Evolutionary conservation across 352 stramenopile genomes (phyloP).

Genomic region (Pythium dissimile): DNA sequence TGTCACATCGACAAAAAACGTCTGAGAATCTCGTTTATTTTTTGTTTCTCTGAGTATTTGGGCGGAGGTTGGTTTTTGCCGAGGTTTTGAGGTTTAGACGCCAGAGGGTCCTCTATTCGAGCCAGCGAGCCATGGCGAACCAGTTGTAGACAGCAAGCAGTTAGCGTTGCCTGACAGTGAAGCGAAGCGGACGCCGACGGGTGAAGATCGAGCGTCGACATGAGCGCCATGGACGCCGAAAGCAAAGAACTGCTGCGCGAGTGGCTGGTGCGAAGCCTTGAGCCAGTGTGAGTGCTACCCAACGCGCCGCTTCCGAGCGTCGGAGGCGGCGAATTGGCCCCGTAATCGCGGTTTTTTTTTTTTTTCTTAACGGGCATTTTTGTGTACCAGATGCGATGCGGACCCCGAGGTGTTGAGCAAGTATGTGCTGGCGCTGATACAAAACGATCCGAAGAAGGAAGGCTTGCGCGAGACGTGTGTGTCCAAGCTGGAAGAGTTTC

Average conservation of each 20-base stretch:
- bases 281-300: slow-evolving; percentile 64
- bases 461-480: slow-evolving; percentile 69
- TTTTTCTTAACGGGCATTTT: too few species aligned
- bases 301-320: background rate
- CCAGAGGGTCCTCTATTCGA: slow-evolving; percentile 10
- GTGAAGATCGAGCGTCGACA: background rate
- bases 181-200: background rate
- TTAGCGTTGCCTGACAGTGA: slow-evolving; percentile 1
- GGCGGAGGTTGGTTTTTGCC: background rate
- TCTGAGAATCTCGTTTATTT: background rate
- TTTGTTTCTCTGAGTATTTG: background rate
- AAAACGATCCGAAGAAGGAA: slow-evolving; percentile 74
- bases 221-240: slow-evolving; percentile 60
- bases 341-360: background rate
- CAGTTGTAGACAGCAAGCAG: slow-evolving; percentile 6
- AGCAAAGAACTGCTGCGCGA: slow-evolving; percentile 80
- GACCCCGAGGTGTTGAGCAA: slow-evolving; percentile 86
- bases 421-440: slow-evolving; percentile 82
- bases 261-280: slow-evolving; percentile 81
- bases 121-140: slow-evolving; percentile 8
- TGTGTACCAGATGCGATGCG: slow-evolving; percentile 82
- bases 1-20: slow-evolving; percentile 9
- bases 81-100: slow-evolving; percentile 13
- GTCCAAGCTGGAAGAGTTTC: slow-evolving; percentile 81
- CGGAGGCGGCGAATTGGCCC: background rate